Percentiles rank a stretch among this genome's conserved stretches.
phyloP scores from a whole-genome alignment of 257 asterid species.

The Nicotiana noctiflora region DNA sequence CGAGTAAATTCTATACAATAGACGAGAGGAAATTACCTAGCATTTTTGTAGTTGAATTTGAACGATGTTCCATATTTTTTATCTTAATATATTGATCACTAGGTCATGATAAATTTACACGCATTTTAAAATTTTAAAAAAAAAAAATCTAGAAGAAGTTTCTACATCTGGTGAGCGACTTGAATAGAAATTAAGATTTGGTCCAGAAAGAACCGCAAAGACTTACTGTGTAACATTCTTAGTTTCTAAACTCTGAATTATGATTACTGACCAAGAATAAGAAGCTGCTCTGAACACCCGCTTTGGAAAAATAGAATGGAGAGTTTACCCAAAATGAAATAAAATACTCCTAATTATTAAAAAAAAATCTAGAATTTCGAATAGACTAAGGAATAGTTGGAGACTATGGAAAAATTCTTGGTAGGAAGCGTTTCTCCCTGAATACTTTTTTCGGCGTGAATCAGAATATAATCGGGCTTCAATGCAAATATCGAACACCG shows the following conservation, averaged over 20 bases:
- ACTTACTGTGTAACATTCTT: background rate
- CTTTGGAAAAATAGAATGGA: background rate
- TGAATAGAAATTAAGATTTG: background rate
- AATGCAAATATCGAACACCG: no score
- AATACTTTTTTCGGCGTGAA: no score
- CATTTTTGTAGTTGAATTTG: background rate
- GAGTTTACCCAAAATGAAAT: background rate
- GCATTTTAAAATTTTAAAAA: no score
- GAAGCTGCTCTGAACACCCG: background rate
- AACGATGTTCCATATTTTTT: background rate
- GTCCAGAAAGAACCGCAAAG: background rate
- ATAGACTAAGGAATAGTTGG: no score
- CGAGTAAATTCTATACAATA: background rate
- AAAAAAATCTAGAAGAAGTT: background rate
- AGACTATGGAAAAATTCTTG: background rate
- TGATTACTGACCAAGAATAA: background rate
- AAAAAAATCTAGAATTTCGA: background rate
- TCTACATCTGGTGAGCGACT: background rate
- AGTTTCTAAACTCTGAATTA: background rate
- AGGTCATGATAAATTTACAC: no score
- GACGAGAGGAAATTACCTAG: background rate
- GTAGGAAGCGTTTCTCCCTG: no score
- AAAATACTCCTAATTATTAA: background rate
- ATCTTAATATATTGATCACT: no score
- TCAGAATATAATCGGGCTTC: no score